Conservation (phyloP, 495 filamentous ascomycete genomes). For the Podospora pseudoanserina region DNA sequence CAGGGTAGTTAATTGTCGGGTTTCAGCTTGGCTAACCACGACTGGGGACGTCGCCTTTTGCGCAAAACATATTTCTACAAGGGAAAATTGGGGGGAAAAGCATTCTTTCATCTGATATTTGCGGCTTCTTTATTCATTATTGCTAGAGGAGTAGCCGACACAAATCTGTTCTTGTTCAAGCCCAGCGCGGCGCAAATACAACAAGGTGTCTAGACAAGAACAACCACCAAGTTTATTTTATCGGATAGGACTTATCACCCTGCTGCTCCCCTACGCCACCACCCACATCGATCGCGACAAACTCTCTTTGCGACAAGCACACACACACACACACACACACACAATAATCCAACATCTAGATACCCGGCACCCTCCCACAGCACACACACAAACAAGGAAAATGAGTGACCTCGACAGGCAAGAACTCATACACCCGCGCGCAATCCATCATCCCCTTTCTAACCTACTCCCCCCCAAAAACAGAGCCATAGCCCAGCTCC, state of each 20-base stretch:
- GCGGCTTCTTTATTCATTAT: neutral
- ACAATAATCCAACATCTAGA: no score
- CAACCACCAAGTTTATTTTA: neutral
- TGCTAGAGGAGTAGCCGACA: neutral
- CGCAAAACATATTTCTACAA: no score
- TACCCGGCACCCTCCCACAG: no score
- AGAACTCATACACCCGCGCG: slow-evolving; percentile 2
- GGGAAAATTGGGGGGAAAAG: no score
- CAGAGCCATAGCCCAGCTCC: slow-evolving; percentile 89
- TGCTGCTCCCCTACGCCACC: neutral
- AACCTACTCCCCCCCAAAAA: neutral
- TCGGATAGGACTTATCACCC: neutral
- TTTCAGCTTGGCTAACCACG: neutral
- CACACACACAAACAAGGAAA: neutral
- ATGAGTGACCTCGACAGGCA: slow-evolving; percentile 36
- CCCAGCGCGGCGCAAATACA: neutral
- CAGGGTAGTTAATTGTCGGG: neutral
- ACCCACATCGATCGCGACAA: neutral
- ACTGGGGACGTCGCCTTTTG: neutral
- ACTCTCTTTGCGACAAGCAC: neutral
- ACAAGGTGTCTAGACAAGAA: neutral
- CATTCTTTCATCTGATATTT: neutral
- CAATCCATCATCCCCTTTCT: neutral
- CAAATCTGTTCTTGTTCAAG: neutral
- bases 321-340: no score